These are phyloP conservation scores for Musa schizocarpa DNA, from an alignment of 176 grass and related monocot species.

Conservation along the genomic window DNA sequence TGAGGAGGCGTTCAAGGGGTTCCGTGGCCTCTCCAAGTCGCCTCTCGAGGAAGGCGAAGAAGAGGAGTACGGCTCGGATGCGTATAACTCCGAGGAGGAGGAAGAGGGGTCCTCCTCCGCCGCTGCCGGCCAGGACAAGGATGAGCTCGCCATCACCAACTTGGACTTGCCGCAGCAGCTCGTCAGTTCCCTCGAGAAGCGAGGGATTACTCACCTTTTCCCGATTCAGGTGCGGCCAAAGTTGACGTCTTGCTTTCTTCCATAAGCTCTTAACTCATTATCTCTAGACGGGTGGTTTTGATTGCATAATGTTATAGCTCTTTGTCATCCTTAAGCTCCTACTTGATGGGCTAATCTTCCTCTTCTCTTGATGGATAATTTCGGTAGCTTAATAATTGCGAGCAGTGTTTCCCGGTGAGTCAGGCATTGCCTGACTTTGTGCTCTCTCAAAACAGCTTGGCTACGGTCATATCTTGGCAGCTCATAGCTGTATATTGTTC, in stretches of 20 bases:
- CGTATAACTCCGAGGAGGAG: constrained; percentile 6
- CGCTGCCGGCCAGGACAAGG: constrained; percentile 13
- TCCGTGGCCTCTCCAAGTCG: constrained; percentile 29
- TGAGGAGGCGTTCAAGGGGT: constrained; percentile 86
- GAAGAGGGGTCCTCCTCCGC: constrained; percentile 3
- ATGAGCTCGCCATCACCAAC: constrained; percentile 73
- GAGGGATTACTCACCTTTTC: constrained; percentile 82
- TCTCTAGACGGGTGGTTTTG: no score
- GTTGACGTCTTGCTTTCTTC: background rate
- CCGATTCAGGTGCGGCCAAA: constrained; percentile 69
- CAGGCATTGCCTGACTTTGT: no score
- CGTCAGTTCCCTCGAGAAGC: constrained; percentile 65
- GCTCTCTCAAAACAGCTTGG: no score
- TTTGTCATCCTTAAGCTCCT: background rate
- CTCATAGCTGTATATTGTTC: no score
- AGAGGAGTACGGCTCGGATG: constrained; percentile 26
- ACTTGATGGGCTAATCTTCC: background rate
- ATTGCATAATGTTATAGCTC: background rate
- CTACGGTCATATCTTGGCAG: no score
- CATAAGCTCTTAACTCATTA: no score
- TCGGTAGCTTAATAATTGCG: no score
- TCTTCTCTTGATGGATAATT: no score
- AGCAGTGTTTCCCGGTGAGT: no score
- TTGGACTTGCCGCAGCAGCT: constrained; percentile 62
- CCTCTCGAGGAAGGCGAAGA: constrained; percentile 25